phyloP scores from a whole-genome alignment of 805 yeast species.

The Schwanniomyces pseudopolymorphus region DNA sequence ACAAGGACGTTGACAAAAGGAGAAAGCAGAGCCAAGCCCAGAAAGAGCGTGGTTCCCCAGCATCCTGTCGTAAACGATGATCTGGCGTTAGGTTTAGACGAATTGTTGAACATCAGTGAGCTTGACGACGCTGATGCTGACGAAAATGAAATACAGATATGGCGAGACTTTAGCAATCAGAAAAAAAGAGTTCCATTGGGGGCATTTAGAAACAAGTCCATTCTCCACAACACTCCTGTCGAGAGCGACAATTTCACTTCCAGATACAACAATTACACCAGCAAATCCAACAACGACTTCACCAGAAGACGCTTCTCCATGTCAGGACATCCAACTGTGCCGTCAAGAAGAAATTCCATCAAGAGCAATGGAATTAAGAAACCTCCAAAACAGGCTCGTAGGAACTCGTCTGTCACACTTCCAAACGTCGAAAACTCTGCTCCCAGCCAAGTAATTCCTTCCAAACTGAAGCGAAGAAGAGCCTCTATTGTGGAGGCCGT shows the following conservation, averaged over 20 bases:
- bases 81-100: conserved; percentile 60
- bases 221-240: conserved; percentile 25
- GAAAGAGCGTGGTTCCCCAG: conserved; percentile 17
- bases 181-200: conserved; percentile 70
- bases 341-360: conserved; percentile 10
- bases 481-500: conserved; percentile 74
- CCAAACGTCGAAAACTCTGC: not conserved
- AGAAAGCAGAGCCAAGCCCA: conserved; percentile 5
- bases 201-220: conserved; percentile 79
- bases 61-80: conserved; percentile 21
- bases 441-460: conserved; percentile 10
- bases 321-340: conserved; percentile 11
- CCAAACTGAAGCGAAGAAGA: conserved; percentile 49
- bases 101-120: conserved; percentile 83
- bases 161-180: conserved; percentile 45
- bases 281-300: conserved; percentile 26
- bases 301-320: conserved; percentile 23
- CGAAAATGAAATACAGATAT: conserved; percentile 52
- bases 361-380: conserved; percentile 2
- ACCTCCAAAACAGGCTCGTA: not conserved
- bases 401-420: conserved; percentile 1
- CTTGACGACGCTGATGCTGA: conserved; percentile 70
- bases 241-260: conserved; percentile 22
- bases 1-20: conserved; percentile 63
- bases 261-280: conserved; percentile 25